Percentiles rank a stretch among this genome's conserved stretches.
Conservation (phyloP, 352 stramenopile genomes). For the Phytopythium mirpurense region DNA sequence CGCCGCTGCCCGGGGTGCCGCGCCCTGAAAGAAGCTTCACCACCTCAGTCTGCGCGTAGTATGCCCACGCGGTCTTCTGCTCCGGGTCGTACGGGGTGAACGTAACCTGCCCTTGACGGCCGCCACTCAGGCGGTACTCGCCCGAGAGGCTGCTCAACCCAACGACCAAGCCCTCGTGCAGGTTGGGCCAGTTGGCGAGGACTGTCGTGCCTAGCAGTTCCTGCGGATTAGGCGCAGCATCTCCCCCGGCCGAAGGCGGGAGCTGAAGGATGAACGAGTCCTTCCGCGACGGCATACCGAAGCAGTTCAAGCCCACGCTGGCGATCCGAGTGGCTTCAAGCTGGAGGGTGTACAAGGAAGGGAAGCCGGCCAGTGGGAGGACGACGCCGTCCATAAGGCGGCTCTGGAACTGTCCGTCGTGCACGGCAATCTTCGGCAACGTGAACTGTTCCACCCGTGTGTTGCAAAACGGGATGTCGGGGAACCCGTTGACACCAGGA, state of each 20-base stretch:
- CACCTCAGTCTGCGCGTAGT: constrained; percentile 63
- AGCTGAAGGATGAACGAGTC: constrained; percentile 70
- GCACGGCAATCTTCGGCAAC: constrained; percentile 36
- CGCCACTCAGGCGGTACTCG: constrained; percentile 44
- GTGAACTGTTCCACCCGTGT: constrained; percentile 54
- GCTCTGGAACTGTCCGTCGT: constrained; percentile 63
- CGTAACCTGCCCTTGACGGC: constrained; percentile 13
- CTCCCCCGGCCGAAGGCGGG: constrained; percentile 16
- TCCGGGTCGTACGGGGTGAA: constrained; percentile 43
- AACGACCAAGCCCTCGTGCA: constrained; percentile 94
- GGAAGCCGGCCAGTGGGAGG: constrained; percentile 71
- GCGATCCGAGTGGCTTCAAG: constrained; percentile 53
- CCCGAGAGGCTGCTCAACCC: constrained; percentile 61
- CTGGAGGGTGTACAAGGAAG: constrained; percentile 61
- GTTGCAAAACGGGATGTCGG: constrained; percentile 60
- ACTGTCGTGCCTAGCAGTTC: constrained; percentile 66
- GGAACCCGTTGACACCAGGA: constrained; percentile 51
- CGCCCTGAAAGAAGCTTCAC: constrained; percentile 69
- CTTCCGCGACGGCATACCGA: constrained; percentile 88
- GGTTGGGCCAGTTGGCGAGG: constrained; percentile 97
- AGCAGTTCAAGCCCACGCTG: constrained; percentile 90
- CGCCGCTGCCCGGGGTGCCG: constrained; percentile 82
- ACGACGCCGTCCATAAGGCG: constrained; percentile 68
- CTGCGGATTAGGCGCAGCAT: constrained; percentile 17
- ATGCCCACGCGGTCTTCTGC: constrained; percentile 60